Evolutionary conservation across 768 basidiomycete species (phyloP), one percentile per base, ranked within the genome.

Genomic region (Macrolepiota fuliginosa): DNA sequence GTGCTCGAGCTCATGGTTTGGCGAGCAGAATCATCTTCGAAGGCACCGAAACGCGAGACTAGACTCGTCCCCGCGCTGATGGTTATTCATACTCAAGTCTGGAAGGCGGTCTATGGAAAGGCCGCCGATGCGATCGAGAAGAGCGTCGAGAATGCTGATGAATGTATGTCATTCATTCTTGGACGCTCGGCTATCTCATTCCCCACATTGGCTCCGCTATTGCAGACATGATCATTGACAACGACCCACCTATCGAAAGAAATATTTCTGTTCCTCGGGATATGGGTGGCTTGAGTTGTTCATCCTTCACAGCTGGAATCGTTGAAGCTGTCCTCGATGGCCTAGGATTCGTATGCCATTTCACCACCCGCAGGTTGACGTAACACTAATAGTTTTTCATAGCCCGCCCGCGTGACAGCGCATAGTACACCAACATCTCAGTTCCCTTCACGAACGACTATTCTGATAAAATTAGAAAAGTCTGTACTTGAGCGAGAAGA

Each of bases 281-380:
- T 71, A 88, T 99, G 86, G 92, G 88, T 68, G 88, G 91, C 68
- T 81, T 99, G 40, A 96, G 91, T 68, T 98, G 95, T 70, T 97
- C 94, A n/a, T 98, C 97, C 2, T 91, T 96, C 70, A 94, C 94
- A 0, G 97, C 97, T 11, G 97, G 97, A 1, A 88, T 99, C 53
- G 96, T 99, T 12, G 97, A 99, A 75, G 97, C 96, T 11, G 93
- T 96, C 15, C 79, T 98, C 64, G 96, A 98, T 71, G 95, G 94
- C 1, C 80, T 96, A 25, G 92, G 94, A 62, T 94, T 98, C 67
- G 96, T 97, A 70, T 70, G 94, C 85, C 47, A 32, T 36, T 29
- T 19, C 47, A 17, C 36, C 50, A 50, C 50, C 13, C 50, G 25
- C 47, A 49, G 39, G 24, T 27, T 49, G 53, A 46, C 29, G 13